phyloP scores from a whole-genome alignment of 2,329 filamentous ascomycete species.

The Scytalidium lignicola region DNA sequence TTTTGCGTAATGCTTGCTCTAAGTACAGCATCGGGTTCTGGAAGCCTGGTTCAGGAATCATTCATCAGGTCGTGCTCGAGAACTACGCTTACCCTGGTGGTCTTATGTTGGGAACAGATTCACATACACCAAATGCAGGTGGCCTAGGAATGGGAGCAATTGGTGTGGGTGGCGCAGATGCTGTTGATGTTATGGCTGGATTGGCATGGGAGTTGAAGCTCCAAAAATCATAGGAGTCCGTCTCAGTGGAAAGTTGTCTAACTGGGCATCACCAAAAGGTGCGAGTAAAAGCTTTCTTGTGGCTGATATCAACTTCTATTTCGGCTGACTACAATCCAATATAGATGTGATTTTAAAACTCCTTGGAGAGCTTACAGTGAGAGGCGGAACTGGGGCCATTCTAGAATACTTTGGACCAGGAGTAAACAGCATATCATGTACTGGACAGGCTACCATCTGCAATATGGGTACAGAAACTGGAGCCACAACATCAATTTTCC shows the following conservation, averaged over 20 bases:
- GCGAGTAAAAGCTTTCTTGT: background rate
- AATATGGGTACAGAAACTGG: conserved; percentile 35
- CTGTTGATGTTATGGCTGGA: conserved; percentile 25
- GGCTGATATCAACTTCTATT: background rate
- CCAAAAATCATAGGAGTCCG: conserved; percentile 29
- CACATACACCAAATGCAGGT: conserved; percentile 32
- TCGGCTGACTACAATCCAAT: background rate
- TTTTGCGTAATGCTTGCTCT: conserved; percentile 33
- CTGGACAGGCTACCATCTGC: conserved; percentile 33
- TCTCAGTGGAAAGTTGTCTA: conserved; percentile 24
- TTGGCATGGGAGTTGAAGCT: conserved; percentile 30
- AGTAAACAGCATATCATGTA: conserved; percentile 26
- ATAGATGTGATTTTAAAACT: conserved; percentile 32
- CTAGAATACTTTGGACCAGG: conserved; percentile 33
- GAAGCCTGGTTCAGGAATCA: conserved; percentile 32
- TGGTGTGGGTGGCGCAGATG: conserved; percentile 27
- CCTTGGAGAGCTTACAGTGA: conserved; percentile 29
- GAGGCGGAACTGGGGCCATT: conserved; percentile 30
- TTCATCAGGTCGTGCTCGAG: conserved; percentile 36
- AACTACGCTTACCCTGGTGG: conserved; percentile 34
- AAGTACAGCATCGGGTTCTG: conserved; percentile 41
- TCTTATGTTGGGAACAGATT: conserved; percentile 32
- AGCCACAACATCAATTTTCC: conserved; percentile 32
- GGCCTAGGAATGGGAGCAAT: conserved; percentile 32
- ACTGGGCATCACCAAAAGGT: conserved; percentile 28